Evolutionary conservation across 768 basidiomycete species (phyloP).

Genomic region (Steccherinum ochraceum): DNA sequence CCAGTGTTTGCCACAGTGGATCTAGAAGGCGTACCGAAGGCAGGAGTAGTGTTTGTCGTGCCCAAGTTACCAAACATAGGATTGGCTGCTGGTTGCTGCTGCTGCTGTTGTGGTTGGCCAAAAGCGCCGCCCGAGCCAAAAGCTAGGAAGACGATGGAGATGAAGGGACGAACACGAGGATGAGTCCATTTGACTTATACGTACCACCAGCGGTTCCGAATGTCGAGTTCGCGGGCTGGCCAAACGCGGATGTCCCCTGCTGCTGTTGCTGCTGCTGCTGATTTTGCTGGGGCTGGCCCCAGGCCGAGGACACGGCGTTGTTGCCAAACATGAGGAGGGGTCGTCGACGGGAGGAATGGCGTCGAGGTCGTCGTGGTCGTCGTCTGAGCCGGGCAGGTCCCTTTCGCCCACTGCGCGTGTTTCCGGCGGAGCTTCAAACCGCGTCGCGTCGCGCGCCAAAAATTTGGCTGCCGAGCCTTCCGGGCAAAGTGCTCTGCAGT

Average conservation of each 20-base stretch:
- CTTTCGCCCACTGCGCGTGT: constrained; percentile 6
- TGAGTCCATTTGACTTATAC: constrained; percentile 18
- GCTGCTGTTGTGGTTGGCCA: constrained; percentile 37
- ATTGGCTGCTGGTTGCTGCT: constrained; percentile 58
- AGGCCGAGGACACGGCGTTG: constrained; percentile 48
- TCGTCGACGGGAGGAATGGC: neutral
- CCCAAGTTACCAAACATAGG: constrained; percentile 75
- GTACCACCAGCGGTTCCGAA: constrained; percentile 67
- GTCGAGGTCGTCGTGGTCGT: constrained; percentile 7
- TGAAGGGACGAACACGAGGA: constrained; percentile 11
- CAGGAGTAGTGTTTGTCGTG: constrained; percentile 24
- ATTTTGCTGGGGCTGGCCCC: constrained; percentile 62
- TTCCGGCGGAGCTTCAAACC: constrained; percentile 8
- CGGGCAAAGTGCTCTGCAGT: neutral
- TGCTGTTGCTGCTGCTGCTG: constrained; percentile 56
- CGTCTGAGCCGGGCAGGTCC: neutral
- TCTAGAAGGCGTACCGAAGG: constrained; percentile 27
- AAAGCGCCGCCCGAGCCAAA: constrained; percentile 48
- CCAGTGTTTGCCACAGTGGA: constrained; percentile 9
- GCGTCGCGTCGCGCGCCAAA: constrained; percentile 6
- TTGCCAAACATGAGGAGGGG: constrained; percentile 52
- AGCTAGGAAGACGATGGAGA: constrained; percentile 14
- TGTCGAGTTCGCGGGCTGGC: constrained; percentile 45
- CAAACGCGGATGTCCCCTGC: constrained; percentile 52
- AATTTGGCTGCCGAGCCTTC: neutral